phyloP scores from a whole-genome alignment of 139 green algal species.

The Chlamydomonas applanata region DNA sequence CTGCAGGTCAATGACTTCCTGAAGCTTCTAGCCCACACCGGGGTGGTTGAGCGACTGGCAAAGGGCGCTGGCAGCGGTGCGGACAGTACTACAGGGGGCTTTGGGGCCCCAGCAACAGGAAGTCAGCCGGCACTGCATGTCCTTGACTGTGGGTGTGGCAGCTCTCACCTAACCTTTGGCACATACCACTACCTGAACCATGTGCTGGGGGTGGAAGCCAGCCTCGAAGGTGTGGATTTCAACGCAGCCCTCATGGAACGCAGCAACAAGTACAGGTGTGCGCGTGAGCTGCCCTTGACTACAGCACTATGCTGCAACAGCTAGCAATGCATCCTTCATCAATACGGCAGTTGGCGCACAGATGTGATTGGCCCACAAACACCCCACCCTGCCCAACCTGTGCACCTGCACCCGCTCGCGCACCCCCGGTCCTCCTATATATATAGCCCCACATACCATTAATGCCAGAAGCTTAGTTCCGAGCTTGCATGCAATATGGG shows the following conservation, averaged over 20 bases:
- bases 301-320: too few species aligned
- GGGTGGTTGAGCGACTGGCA: constrained; percentile 6
- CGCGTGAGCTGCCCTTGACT: too few species aligned
- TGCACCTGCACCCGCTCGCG: too few species aligned
- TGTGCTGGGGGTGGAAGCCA: constrained; percentile 19
- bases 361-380: too few species aligned
- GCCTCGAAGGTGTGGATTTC: constrained; percentile 53
- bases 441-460: too few species aligned
- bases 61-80: too few species aligned
- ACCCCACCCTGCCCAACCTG: too few species aligned
- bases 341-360: too few species aligned
- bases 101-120: neutral
- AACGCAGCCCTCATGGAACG: constrained; percentile 49
- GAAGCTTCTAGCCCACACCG: constrained; percentile 48
- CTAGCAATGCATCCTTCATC: too few species aligned
- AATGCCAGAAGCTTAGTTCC: too few species aligned
- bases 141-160: constrained; percentile 63
- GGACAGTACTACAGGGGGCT: neutral
- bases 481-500: too few species aligned
- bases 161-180: constrained; percentile 59
- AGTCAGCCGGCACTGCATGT: constrained; percentile 26
- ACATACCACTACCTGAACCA: constrained; percentile 54
- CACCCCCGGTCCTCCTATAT: too few species aligned
- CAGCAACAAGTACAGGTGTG: constrained; percentile 30
- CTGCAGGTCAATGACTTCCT: constrained; percentile 63